These are phyloP conservation scores for Oidiodendron maius DNA, from an alignment of 495 filamentous ascomycete species.

Conservation along the genomic window DNA sequence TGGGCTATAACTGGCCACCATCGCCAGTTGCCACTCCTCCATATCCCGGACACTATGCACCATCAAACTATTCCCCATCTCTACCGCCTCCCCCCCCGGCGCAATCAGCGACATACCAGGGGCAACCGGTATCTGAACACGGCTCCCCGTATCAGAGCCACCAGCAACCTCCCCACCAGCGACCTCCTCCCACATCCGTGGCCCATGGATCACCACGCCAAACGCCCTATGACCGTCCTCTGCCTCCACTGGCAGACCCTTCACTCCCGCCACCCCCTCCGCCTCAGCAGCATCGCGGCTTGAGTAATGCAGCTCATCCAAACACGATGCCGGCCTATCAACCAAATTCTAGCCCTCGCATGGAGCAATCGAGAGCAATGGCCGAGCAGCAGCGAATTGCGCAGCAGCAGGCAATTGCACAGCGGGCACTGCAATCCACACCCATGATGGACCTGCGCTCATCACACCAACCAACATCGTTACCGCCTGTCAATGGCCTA, in stretches of 20 bases:
- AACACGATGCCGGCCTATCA: conserved; percentile 21
- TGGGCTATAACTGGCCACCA: conserved; percentile 59
- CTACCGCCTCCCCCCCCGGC: conserved; percentile 15
- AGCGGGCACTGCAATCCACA: conserved; percentile 10
- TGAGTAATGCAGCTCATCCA: conserved; percentile 14
- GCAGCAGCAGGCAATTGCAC: conserved; percentile 12
- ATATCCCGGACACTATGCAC: conserved; percentile 21
- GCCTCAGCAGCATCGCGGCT: conserved; percentile 14
- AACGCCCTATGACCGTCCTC: conserved; percentile 18
- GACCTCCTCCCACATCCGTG: conserved; percentile 8
- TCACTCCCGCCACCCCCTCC: conserved; percentile 23
- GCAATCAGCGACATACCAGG: conserved; percentile 4
- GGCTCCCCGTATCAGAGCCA: conserved; percentile 14
- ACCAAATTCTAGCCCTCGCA: conserved; percentile 22
- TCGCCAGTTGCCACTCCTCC: conserved; percentile 45
- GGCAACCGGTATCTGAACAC: conserved; percentile 10
- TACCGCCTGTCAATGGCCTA: conserved; percentile 6
- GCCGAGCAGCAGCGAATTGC: conserved; percentile 22
- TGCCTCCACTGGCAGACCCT: conserved; percentile 19
- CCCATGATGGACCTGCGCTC: conserved; percentile 19
- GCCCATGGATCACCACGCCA: conserved; percentile 8
- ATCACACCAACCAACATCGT: conserved; percentile 3
- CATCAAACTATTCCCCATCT: conserved; percentile 13
- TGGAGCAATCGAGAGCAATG: conserved; percentile 24
- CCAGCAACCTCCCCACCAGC: conserved; percentile 22